Base-by-base conservation (phyloP, 805 yeast genomes). In the Yamadazyma akitaensis region DNA sequence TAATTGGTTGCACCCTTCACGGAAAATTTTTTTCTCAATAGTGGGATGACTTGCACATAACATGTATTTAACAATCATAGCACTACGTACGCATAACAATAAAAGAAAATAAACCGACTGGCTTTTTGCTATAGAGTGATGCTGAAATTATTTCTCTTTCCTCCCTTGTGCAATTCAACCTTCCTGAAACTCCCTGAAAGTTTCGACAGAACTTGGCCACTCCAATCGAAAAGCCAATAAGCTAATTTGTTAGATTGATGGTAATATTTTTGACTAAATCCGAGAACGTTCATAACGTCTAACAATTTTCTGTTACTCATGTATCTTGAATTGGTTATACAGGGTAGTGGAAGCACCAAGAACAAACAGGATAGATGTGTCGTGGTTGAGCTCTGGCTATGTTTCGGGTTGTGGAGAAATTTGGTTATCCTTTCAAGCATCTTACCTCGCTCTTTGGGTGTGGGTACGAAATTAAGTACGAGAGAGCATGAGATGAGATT, bases 391-490 rank as follows among this genome's bases (percentile, higher is more conserved):
- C 32, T 13, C 12, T 28, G n/a, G 0, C 26, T 19, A 8, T 16
- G 36, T 8, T 19, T 13, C 2, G 46, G 41, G 13, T 4, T 18
- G 5, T 10, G 31, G 14, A 91, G 66, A 57, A 88, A 91, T 24
- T 67, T 47, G 3, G 79, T 66, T 9, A 88, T 77, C 46, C 85
- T 61, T 31, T 59, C 57, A 51, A 90, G 67, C 97, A 92, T 92
- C 5, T 76, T 77, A 2, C 97, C 97, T 44, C 99, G 67, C 12
- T 67, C 77, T 8, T 56, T 57, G 0, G 91, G 80, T 1, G 80
- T 79, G 0, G 96, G 88, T 1, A 92, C 97, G 65, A 88, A 92
- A 60, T 92, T 92, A 12, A 92, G 69, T 33, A 92, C 99, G 46
- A 92, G 63, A 0, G 96, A 88, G 51, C 96, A 85, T 7, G 96